A percentile compares a stretch with the other conserved stretches of the same genome.
Evolutionary conservation across 2,329 filamentous ascomycete species (phyloP).

Genomic region (Curvularia spicifera): DNA sequence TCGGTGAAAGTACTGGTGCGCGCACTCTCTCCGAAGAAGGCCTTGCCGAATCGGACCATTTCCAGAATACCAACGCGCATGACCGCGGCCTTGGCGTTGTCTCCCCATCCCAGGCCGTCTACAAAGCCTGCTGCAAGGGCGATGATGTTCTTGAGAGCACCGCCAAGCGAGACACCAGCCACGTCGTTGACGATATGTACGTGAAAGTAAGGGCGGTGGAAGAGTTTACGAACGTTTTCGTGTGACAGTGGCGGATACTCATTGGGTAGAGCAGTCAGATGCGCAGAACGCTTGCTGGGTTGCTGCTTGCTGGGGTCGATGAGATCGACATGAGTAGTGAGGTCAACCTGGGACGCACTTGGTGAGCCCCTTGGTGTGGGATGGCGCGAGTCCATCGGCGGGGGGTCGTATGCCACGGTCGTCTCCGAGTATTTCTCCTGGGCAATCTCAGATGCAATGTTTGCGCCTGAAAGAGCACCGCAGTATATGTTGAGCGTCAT

Average conservation of each 20-base stretch:
- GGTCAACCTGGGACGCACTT: constrained; percentile 56
- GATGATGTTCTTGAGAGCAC: constrained; percentile 96
- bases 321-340: constrained; percentile 57
- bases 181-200: constrained; percentile 93
- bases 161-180: constrained; percentile 93
- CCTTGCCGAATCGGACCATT: constrained; percentile 94
- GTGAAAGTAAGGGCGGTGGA: constrained; percentile 97
- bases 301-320: constrained; percentile 60
- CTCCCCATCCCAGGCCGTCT: constrained; percentile 93
- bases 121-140: constrained; percentile 94
- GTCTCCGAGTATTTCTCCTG: constrained; percentile 97
- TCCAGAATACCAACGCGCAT: constrained; percentile 96
- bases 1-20: constrained; percentile 91
- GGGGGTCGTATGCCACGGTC: constrained; percentile 94
- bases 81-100: constrained; percentile 98
- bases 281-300: constrained; percentile 67
- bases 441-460: constrained; percentile 94
- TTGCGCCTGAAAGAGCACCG: constrained; percentile 91
- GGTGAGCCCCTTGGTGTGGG: constrained; percentile 65
- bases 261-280: constrained; percentile 75
- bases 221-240: constrained; percentile 79
- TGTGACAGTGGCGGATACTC: constrained; percentile 91
- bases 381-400: constrained; percentile 81
- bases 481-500: constrained; percentile 93
- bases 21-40: constrained; percentile 86